phyloP scores from a whole-genome alignment of 805 yeast genomes.

The Starmerella asiatica region DNA sequence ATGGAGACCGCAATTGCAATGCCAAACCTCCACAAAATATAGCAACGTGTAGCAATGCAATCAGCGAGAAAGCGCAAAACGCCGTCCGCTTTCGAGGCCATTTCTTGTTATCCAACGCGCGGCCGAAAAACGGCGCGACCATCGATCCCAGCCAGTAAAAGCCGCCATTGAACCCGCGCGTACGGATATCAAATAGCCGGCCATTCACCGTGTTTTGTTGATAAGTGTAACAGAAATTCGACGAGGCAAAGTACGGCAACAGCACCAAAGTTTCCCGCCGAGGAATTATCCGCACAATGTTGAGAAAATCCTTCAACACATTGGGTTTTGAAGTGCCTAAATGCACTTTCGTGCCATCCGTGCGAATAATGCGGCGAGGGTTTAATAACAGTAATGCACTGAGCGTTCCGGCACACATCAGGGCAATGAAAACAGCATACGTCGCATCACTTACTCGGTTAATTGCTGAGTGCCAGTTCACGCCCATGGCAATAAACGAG shows the following conservation, averaged over 20 bases:
- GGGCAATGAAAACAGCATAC: slow-evolving; percentile 40
- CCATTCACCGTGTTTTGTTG: slow-evolving; percentile 48
- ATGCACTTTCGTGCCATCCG: slow-evolving; percentile 11
- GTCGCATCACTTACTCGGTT: slow-evolving; percentile 37
- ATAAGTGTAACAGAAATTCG: slow-evolving; percentile 56
- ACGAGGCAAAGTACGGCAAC: slow-evolving; percentile 50
- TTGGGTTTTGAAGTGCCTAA: slow-evolving; percentile 8
- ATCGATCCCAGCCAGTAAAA: slow-evolving; percentile 51
- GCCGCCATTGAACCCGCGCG: slow-evolving; percentile 47
- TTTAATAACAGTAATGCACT: slow-evolving; percentile 21
- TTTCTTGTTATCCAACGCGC: slow-evolving; percentile 34
- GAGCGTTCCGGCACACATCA: slow-evolving; percentile 37
- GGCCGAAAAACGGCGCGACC: slow-evolving; percentile 38
- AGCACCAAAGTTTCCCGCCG: slow-evolving; percentile 32
- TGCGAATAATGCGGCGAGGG: slow-evolving; percentile 9
- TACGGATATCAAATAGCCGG: slow-evolving; percentile 42
- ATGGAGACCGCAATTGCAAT: slow-evolving; percentile 28
- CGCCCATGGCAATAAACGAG: slow-evolving; percentile 41
- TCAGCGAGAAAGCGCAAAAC: slow-evolving; percentile 30
- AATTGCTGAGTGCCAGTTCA: slow-evolving; percentile 32
- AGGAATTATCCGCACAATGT: slow-evolving; percentile 32
- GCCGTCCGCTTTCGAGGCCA: slow-evolving; percentile 35
- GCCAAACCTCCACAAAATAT: slow-evolving; percentile 50
- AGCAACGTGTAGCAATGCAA: slow-evolving; percentile 32
- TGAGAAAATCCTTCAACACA: slow-evolving; percentile 34